These are phyloP conservation scores for Candida parachauliodes DNA, from an alignment of 805 yeast species.

Conservation along the genomic window DNA sequence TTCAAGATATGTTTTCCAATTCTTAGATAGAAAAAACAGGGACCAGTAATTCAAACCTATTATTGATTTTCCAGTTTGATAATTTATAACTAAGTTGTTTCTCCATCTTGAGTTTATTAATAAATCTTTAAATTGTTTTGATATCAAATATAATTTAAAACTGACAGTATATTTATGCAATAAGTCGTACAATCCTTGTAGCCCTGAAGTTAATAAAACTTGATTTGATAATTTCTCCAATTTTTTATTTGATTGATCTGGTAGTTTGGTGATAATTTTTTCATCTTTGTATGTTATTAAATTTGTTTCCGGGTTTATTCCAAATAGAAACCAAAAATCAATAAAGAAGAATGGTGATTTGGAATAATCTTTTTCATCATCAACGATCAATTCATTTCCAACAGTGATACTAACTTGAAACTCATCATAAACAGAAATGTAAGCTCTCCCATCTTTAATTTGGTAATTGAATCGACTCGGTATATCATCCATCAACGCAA, in stretches of 20 bases:
- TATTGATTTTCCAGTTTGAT: constrained; percentile 49
- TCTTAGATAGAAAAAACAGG: constrained; percentile 38
- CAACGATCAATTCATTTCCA: constrained; percentile 52
- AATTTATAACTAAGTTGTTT: constrained; percentile 55
- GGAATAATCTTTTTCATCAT: constrained; percentile 44
- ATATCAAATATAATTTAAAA: constrained; percentile 58
- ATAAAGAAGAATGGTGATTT: constrained; percentile 71
- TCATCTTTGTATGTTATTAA: constrained; percentile 27
- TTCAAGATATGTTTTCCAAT: constrained; percentile 53
- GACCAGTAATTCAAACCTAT: constrained; percentile 65
- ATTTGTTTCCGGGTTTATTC: constrained; percentile 35
- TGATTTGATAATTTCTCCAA: constrained; percentile 57
- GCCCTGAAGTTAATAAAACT: constrained; percentile 42
- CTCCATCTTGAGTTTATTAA: constrained; percentile 50
- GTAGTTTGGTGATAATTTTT: constrained; percentile 26
- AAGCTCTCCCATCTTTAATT: constrained; percentile 74
- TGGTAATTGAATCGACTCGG: constrained; percentile 66
- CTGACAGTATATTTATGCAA: constrained; percentile 59
- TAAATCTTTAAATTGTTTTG: constrained; percentile 52
- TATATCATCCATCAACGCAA: constrained; percentile 62
- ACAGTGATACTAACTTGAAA: constrained; percentile 64
- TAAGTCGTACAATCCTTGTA: constrained; percentile 52
- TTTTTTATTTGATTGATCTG: constrained; percentile 29
- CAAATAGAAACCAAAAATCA: constrained; percentile 66
- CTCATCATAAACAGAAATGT: constrained; percentile 57